Percentiles rank a stretch among this genome's conserved stretches.
Conservation (phyloP, 257 asterid genomes). For the Primulina eburnea region DNA sequence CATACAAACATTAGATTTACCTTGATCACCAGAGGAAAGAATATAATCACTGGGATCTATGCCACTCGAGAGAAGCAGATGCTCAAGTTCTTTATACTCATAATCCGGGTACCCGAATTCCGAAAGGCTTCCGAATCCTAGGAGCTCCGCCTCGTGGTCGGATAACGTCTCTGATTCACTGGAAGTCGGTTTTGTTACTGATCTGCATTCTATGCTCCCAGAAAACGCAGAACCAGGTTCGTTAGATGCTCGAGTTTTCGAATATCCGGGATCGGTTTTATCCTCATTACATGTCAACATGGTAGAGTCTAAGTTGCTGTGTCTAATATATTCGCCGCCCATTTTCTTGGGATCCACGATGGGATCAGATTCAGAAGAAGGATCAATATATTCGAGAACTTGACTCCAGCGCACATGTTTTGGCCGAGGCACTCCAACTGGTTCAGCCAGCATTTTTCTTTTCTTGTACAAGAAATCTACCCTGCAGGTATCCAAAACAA, state of each 20-base stretch:
- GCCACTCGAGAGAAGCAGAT: conserved; percentile 33
- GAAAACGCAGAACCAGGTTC: conserved; percentile 37
- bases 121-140: conserved; percentile 29
- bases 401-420: conserved; percentile 50
- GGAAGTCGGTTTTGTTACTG: conserved; percentile 25
- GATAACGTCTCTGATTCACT: background rate
- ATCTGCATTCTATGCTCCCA: conserved; percentile 39
- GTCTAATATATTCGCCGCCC: conserved; percentile 10
- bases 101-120: conserved; percentile 40
- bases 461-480: conserved; percentile 37
- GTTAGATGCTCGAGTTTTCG: conserved; percentile 33
- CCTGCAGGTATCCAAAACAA: conserved; percentile 28
- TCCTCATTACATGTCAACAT: conserved; percentile 33
- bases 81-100: conserved; percentile 37
- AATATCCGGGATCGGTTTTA: conserved; percentile 24
- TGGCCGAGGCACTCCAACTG: conserved; percentile 41
- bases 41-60: conserved; percentile 35
- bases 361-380: conserved; percentile 28
- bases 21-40: conserved; percentile 51
- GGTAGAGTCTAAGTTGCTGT: conserved; percentile 32
- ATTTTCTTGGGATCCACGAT: background rate
- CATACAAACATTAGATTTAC: conserved; percentile 26
- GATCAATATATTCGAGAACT: conserved; percentile 18
- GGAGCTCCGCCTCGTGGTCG: conserved; percentile 35
- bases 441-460: conserved; percentile 61